phyloP scores from a whole-genome alignment of 2,329 filamentous ascomycete genomes.

The Fusarium incarnatum region DNA sequence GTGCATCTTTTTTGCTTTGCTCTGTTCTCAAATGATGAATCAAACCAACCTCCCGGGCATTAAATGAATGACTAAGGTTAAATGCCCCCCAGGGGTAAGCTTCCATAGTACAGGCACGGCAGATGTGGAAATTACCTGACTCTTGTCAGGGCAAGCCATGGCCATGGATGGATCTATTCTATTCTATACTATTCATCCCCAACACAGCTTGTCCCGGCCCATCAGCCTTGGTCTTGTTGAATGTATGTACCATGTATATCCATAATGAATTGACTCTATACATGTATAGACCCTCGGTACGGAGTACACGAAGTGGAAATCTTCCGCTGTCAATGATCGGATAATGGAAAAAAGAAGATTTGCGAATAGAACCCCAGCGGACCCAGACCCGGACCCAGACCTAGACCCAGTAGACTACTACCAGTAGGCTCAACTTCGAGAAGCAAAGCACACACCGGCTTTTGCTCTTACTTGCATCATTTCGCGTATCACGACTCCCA shows the following conservation, averaged over 20 bases:
- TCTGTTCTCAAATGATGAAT: conserved; percentile 5
- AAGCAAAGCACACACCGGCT: conserved; percentile 13
- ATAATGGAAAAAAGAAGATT: conserved; percentile 10
- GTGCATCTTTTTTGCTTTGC: not conserved
- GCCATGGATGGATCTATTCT: not conserved
- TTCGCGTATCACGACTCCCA: conserved; percentile 36
- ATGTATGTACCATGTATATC: not conserved
- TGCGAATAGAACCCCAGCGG: not conserved
- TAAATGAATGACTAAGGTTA: conserved; percentile 8
- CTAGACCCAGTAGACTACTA: conserved; percentile 4
- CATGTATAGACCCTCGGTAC: not conserved
- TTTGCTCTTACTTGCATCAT: conserved; percentile 34
- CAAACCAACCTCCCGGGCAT: conserved; percentile 2
- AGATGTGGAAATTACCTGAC: conserved; percentile 37
- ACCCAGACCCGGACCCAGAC: not conserved
- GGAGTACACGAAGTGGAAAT: not conserved
- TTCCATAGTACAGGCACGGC: conserved; percentile 19
- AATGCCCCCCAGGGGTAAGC: conserved; percentile 25
- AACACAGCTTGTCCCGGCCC: not conserved
- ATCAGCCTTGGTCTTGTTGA: conserved; percentile 12
- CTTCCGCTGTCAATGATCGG: conserved; percentile 14
- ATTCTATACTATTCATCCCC: not conserved
- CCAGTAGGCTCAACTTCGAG: conserved; percentile 16
- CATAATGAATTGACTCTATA: not conserved
- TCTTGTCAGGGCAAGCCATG: conserved; percentile 15